Conservation (phyloP, 1,284 basidiomycete species). For the Athelia psychrophila region DNA sequence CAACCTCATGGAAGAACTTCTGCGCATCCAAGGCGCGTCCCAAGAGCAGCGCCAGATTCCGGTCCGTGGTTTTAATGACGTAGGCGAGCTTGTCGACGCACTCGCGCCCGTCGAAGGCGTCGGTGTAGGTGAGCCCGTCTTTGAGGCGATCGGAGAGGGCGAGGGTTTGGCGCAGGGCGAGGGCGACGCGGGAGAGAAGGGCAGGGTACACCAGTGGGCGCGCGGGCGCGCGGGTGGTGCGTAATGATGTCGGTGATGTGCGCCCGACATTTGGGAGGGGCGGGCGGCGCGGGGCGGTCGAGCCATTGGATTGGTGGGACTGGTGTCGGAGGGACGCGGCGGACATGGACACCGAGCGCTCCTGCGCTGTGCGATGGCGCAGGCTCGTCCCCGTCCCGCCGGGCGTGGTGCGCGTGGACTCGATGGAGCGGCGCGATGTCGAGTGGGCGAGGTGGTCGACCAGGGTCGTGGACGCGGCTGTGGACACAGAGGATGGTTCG, state of each 20-base stretch:
- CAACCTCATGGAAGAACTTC: constrained; percentile 99
- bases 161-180: constrained; percentile 88
- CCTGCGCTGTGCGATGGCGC: constrained; percentile 57
- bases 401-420: constrained; percentile 50
- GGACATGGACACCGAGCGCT: constrained; percentile 75
- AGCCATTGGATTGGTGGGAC: constrained; percentile 30
- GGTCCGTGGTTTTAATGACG: constrained; percentile 97
- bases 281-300: constrained; percentile 42
- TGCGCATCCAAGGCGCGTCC: constrained; percentile 96
- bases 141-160: constrained; percentile 80
- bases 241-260: constrained; percentile 45
- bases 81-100: constrained; percentile 96
- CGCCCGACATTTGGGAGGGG: constrained; percentile 29
- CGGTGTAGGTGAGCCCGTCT: constrained; percentile 94
- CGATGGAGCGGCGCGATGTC: constrained; percentile 47
- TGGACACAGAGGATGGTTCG: constrained; percentile 54
- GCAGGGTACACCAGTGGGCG: constrained; percentile 92
- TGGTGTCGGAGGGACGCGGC: constrained; percentile 44
- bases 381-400: constrained; percentile 39
- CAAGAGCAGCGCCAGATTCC: constrained; percentile 91
- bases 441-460: constrained; percentile 38
- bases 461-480: constrained; percentile 42
- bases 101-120: constrained; percentile 94
- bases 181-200: constrained; percentile 90
- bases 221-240: constrained; percentile 34